Conservation (phyloP, 805 yeast genomes). For the Candida schatavii region DNA sequence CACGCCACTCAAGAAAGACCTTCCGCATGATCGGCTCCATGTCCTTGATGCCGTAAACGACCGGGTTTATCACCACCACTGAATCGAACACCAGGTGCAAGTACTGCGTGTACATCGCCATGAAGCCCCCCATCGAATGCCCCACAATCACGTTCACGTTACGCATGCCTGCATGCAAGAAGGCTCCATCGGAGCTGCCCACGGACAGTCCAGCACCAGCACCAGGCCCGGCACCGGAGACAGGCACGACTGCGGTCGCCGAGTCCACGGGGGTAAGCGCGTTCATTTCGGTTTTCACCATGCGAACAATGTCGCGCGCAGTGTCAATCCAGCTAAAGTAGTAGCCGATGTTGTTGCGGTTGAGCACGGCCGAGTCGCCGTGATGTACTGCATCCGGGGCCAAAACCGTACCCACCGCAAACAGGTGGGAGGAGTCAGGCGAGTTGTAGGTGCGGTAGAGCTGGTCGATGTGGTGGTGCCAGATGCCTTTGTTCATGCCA, state of each 20-base stretch:
- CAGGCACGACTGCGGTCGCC: slow-evolving; percentile 5
- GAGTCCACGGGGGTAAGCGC: background rate
- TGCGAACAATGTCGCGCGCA: slow-evolving; percentile 9
- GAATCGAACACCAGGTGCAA: slow-evolving; percentile 8
- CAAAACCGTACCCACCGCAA: slow-evolving; percentile 9
- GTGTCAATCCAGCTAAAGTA: slow-evolving; percentile 11
- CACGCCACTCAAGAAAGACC: slow-evolving; percentile 1
- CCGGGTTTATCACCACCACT: slow-evolving; percentile 12
- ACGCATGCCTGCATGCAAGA: background rate
- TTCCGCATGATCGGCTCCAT: background rate
- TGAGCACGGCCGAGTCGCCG: slow-evolving; percentile 11
- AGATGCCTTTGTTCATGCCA: slow-evolving; percentile 16
- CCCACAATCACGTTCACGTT: slow-evolving; percentile 12
- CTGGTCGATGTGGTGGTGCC: slow-evolving; percentile 13
- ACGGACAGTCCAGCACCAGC: too few species aligned
- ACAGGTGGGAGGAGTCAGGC: background rate
- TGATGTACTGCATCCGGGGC: slow-evolving; percentile 13
- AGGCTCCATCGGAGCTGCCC: background rate
- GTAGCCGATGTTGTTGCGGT: slow-evolving; percentile 9
- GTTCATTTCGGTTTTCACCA: slow-evolving; percentile 4
- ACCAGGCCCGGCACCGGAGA: too few species aligned
- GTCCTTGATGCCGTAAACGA: slow-evolving; percentile 3
- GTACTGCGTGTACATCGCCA: slow-evolving; percentile 4
- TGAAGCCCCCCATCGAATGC: slow-evolving; percentile 16
- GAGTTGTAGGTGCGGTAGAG: slow-evolving; percentile 6